Evolutionary conservation across 108 stramenopile species (phyloP).

Genomic region (Chaetoceros tenuissimus): DNA sequence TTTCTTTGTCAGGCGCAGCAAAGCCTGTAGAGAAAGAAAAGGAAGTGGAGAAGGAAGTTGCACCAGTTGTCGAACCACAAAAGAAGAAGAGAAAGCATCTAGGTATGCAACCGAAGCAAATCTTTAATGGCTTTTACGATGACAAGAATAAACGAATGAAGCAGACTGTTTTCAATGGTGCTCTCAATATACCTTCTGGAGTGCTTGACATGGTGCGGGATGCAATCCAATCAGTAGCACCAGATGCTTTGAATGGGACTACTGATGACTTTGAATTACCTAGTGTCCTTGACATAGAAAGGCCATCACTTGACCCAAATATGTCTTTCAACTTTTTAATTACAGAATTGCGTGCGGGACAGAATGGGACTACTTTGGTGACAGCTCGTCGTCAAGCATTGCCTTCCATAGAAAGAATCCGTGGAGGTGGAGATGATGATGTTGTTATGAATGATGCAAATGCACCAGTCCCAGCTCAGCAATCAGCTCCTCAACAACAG

Average conservation of each 20-base stretch:
- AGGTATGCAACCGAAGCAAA: slow-evolving; percentile 46
- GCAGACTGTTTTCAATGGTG: slow-evolving; percentile 56
- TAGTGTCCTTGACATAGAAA: slow-evolving; percentile 27
- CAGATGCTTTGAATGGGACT: slow-evolving; percentile 4
- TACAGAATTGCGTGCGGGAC: background rate
- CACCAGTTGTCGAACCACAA: background rate
- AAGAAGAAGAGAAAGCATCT: background rate
- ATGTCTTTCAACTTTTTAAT: background rate
- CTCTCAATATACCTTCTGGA: slow-evolving; percentile 50
- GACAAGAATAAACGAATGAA: slow-evolving; percentile 51
- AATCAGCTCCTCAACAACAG: background rate
- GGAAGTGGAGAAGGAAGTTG: background rate
- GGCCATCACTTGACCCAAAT: slow-evolving; percentile 29
- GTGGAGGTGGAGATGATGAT: background rate
- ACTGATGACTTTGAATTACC: slow-evolving; percentile 13
- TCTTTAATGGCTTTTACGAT: slow-evolving; percentile 52
- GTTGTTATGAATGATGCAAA: background rate
- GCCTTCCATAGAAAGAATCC: background rate
- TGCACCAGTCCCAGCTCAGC: background rate
- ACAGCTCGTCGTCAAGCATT: background rate
- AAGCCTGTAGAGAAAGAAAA: background rate
- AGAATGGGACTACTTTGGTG: background rate
- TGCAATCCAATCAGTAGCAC: slow-evolving; percentile 22
- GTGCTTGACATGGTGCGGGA: slow-evolving; percentile 29
- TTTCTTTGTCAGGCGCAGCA: background rate